Base-by-base conservation (phyloP, 202 grass and related monocot genomes). In the Hordeum pubiflorum region DNA sequence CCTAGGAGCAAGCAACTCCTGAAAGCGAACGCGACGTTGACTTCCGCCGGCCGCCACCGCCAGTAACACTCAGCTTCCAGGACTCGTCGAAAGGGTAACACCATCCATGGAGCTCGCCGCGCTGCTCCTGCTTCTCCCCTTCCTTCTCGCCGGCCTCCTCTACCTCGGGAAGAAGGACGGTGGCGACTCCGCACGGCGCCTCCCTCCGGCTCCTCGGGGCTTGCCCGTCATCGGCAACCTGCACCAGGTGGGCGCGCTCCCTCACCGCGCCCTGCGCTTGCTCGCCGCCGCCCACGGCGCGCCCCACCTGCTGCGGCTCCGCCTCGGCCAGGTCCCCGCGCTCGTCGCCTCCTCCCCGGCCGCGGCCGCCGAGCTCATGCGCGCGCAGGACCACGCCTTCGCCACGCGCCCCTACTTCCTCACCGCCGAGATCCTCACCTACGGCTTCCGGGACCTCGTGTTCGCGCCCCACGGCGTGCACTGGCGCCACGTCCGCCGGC, bases 151-250 rank as follows among this genome's bases (percentile, higher is more conserved):
- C 18, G 78, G 58, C 43, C 43, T 81, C 72, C 24, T 81, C 27
- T 89, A 33, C 58, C 72, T 89, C 27, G 60, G 13, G 24, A 81
- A 60, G 68, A 10, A 1, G 23, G 43, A 44, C 43, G 43, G 11
- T 18, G 18, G 40, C 31, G 26, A 1, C 23, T 29, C 59, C 24
- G 50, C 10, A 26, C 40, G 57, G 27, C 79, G 26, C 9, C 83
- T 84, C 9, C 72, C 88, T 64, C 86, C 91, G 6, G 15, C 55
- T 2, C 86, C 86, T 0, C 82, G 26, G 0, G 56, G 78, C 20
- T 23, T 90, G 12, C 93, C 90, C 11, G 18, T 97, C 61, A 81
- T 97, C 80, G 93, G 91, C 13, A 97, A 97, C 84, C 86, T 93
- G 23, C 88, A 86, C 84, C 91, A 89, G 63, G 52, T 97, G 7